These are phyloP conservation scores for bread wheat (Triticum aestivum) DNA, from an alignment of 176 grass and related monocot genomes.

Conservation along the genomic window DNA sequence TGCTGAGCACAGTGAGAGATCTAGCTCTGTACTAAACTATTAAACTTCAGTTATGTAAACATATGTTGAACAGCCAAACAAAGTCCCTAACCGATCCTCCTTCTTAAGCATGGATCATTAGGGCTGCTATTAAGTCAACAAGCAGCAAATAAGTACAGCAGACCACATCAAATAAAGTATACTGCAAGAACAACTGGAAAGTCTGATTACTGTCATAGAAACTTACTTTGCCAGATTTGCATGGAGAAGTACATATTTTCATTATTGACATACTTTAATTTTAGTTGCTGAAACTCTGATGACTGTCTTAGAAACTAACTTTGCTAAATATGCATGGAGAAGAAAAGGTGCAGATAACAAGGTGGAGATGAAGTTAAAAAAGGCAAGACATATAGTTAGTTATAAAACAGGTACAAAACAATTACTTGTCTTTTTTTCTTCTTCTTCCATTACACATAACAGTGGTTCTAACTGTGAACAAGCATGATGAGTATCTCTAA, in stretches of 20 bases:
- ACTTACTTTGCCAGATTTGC: no score
- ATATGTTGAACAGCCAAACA: slow-evolving; percentile 7
- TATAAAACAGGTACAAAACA: background rate
- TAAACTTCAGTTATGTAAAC: slow-evolving; percentile 14
- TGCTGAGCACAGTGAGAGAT: background rate
- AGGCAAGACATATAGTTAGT: background rate
- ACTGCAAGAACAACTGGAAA: background rate
- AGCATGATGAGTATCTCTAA: background rate
- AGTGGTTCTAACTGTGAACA: background rate
- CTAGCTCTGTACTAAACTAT: background rate
- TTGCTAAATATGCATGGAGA: background rate
- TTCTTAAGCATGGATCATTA: slow-evolving; percentile 18
- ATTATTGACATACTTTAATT: background rate
- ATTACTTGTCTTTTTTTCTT: background rate
- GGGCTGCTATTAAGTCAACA: background rate
- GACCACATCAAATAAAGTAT: slow-evolving; percentile 3
- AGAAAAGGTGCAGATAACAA: background rate
- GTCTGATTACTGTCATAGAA: no score
- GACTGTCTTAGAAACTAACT: background rate
- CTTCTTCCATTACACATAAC: background rate
- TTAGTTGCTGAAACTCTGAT: background rate
- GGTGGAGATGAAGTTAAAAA: background rate
- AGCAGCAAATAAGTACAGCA: background rate
- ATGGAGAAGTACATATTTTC: background rate
- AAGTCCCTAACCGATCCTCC: slow-evolving; percentile 9